phyloP scores from a whole-genome alignment of 306 rosid species.

The Castanea crenata region DNA sequence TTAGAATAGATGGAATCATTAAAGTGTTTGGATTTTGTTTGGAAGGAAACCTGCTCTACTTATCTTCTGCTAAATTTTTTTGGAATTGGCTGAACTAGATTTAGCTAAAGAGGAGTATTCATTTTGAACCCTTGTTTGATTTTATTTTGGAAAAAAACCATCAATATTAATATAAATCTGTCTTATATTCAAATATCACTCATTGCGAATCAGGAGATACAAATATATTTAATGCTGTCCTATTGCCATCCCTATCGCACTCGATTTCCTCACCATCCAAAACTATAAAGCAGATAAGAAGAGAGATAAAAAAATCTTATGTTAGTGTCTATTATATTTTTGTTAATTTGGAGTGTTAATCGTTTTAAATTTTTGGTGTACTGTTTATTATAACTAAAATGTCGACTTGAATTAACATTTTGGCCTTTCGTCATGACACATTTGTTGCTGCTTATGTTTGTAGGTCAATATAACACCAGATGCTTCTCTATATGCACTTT shows the following conservation, averaged over 20 bases:
- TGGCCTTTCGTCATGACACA: slow-evolving; percentile 1
- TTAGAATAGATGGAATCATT: background rate
- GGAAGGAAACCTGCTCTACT: background rate
- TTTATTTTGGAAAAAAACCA: background rate
- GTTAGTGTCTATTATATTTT: background rate
- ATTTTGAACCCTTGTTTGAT: background rate
- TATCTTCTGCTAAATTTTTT: background rate
- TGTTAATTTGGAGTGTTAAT: background rate
- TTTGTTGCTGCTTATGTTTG: slow-evolving; percentile 23
- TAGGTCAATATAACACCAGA: slow-evolving; percentile 76
- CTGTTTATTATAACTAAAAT: background rate
- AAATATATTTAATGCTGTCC: background rate
- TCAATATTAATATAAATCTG: background rate
- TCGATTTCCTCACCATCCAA: background rate
- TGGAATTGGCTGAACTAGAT: background rate
- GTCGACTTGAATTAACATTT: background rate
- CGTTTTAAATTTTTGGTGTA: background rate
- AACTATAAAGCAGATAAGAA: background rate
- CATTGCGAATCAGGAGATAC: no score
- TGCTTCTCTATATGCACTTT: slow-evolving; percentile 78
- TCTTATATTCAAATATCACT: background rate
- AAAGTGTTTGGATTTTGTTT: background rate
- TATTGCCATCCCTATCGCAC: background rate
- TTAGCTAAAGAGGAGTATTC: no score
- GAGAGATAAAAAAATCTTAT: background rate